Conservation (phyloP, 345 rosid species). For the Camelina hispida region DNA sequence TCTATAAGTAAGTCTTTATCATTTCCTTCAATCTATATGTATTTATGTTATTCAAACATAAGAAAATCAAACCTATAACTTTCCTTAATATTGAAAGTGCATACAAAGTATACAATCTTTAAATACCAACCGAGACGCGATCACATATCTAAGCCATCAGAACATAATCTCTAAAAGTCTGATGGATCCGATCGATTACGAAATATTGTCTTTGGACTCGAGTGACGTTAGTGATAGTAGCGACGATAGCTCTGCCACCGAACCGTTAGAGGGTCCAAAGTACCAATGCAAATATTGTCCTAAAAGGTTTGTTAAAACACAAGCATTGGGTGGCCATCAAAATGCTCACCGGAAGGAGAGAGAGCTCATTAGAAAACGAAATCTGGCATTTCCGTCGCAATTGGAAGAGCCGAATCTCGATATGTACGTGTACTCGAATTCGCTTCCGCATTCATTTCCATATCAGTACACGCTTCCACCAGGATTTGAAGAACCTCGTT, state of each 20-base stretch:
- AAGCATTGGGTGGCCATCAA: conserved; percentile 38
- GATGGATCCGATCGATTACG: background rate
- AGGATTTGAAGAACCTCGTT: conserved; percentile 9
- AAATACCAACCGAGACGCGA: background rate
- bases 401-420: background rate
- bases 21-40: conserved; percentile 11
- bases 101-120: background rate
- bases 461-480: background rate
- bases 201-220: background rate
- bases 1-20: background rate
- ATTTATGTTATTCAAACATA: conserved; percentile 16
- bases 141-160: background rate
- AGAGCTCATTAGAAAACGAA: background rate
- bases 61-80: background rate
- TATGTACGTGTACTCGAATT: background rate
- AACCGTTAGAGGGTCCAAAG: background rate
- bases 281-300: conserved; percentile 29
- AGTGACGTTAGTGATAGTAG: background rate
- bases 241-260: background rate
- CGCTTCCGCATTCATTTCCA: background rate
- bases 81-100: background rate
- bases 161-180: background rate
- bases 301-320: background rate
- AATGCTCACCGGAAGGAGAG: conserved; percentile 25
- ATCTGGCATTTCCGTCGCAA: background rate